Evolutionary conservation across 345 rosid species (phyloP).

Genomic region (Lepidium sativum): DNA sequence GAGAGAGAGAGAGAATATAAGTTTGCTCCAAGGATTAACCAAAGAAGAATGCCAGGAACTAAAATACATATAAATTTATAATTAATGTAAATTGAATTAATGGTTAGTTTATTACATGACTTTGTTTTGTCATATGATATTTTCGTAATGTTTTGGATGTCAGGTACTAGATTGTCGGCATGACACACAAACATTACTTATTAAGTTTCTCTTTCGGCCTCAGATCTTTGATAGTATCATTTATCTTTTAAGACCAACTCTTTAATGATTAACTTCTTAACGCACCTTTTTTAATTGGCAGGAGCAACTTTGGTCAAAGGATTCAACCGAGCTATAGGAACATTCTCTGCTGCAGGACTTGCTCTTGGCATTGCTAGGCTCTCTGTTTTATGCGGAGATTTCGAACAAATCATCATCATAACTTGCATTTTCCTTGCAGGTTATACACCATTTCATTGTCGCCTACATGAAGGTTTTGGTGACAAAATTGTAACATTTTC

Average conservation of each 20-base stretch:
- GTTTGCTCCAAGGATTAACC: too few species aligned
- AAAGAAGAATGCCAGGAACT: too few species aligned
- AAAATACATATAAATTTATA: too few species aligned
- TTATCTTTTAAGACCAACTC: background rate
- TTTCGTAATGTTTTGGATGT: background rate
- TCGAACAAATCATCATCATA: slow-evolving; percentile 41
- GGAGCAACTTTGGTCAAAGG: slow-evolving; percentile 88
- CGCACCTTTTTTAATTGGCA: slow-evolving; percentile 4
- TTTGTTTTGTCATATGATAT: background rate
- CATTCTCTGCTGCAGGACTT: slow-evolving; percentile 69
- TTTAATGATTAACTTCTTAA: background rate
- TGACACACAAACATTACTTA: background rate
- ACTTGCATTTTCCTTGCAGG: slow-evolving; percentile 54
- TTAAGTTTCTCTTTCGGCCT: background rate
- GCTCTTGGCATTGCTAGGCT: slow-evolving; percentile 72
- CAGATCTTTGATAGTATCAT: background rate
- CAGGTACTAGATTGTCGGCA: background rate
- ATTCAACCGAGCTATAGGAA: slow-evolving; percentile 79
- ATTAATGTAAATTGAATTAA: background rate
- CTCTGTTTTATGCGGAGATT: slow-evolving; percentile 33
- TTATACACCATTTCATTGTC: slow-evolving; percentile 25
- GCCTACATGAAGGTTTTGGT: background rate
- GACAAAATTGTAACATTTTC: background rate
- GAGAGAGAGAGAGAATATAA: too few species aligned
- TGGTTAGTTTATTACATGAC: background rate